These are phyloP conservation scores for Candida argentea DNA, from an alignment of 805 yeast species.

Conservation along the genomic window DNA sequence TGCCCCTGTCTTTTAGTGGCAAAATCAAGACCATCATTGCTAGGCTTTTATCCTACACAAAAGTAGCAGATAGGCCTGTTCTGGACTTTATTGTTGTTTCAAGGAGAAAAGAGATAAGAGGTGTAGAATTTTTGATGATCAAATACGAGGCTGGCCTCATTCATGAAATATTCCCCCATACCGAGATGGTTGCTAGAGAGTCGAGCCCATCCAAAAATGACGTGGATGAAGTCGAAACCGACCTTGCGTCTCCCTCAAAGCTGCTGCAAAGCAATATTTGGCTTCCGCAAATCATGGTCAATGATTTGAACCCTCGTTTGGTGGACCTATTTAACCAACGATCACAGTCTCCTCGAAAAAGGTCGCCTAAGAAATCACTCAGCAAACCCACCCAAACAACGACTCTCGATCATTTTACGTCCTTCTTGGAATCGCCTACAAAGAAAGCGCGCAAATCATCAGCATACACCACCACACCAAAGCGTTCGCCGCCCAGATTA, in stretches of 20 bases:
- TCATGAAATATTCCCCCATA: conserved; percentile 7
- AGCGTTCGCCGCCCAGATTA: too few species aligned
- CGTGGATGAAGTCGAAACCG: too few species aligned
- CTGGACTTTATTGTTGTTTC: conserved; percentile 3
- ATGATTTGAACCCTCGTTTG: conserved; percentile 7
- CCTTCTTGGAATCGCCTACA: conserved; percentile 3
- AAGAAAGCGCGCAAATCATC: too few species aligned
- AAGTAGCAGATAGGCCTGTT: not conserved
- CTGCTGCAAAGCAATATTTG: too few species aligned
- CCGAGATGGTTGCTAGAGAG: conserved; percentile 1
- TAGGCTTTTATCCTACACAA: conserved; percentile 5
- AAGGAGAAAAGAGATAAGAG: conserved; percentile 8
- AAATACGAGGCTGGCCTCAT: conserved; percentile 8
- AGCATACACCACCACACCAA: too few species aligned
- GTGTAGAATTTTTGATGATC: conserved; percentile 10
- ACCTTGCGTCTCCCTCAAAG: too few species aligned
- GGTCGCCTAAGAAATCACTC: conserved; percentile 9
- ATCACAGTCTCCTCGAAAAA: conserved; percentile 1
- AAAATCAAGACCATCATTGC: conserved; percentile 7
- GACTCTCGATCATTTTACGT: conserved; percentile 14
- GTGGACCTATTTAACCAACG: conserved; percentile 6
- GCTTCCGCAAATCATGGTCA: conserved; percentile 13
- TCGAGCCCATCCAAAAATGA: conserved; percentile 1
- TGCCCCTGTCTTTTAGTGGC: conserved; percentile 4
- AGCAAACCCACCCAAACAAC: conserved; percentile 12